A percentile compares a stretch with the other conserved stretches of the same genome.
phyloP scores from a whole-genome alignment of 2,329 filamentous ascomycete genomes.

The Fonsecaea pugnacius region DNA sequence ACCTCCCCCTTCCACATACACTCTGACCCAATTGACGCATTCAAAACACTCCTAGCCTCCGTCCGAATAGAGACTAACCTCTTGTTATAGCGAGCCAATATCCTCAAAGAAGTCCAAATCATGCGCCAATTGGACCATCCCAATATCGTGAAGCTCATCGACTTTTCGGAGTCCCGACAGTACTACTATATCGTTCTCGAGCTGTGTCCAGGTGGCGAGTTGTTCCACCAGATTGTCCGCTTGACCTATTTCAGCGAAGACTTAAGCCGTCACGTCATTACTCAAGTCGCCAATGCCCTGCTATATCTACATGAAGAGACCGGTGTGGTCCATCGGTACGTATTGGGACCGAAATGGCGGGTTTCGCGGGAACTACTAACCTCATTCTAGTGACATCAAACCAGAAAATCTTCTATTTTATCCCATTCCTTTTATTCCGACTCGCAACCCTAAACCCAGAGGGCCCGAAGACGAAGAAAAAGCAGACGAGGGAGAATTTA shows the following conservation, averaged over 20 bases:
- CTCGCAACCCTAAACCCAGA: slow-evolving; percentile 77
- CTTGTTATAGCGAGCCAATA: slow-evolving; percentile 78
- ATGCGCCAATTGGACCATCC: slow-evolving; percentile 97
- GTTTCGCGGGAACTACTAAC: background rate
- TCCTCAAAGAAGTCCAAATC: slow-evolving; percentile 97
- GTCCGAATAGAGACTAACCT: slow-evolving; percentile 38
- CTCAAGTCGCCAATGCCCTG: slow-evolving; percentile 90
- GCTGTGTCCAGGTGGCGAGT: slow-evolving; percentile 89
- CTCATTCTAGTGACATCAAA: slow-evolving; percentile 79
- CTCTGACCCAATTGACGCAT: slow-evolving; percentile 5
- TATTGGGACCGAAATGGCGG: slow-evolving; percentile 24
- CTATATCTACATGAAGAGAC: slow-evolving; percentile 93
- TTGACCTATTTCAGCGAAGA: slow-evolving; percentile 99
- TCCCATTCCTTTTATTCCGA: slow-evolving; percentile 78
- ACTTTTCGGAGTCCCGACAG: slow-evolving; percentile 89
- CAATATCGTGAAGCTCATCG: slow-evolving; percentile 90
- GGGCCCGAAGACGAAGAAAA: slow-evolving; percentile 95
- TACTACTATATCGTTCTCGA: slow-evolving; percentile 99
- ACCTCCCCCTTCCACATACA: slow-evolving; percentile 28
- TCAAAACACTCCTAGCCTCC: slow-evolving; percentile 33
- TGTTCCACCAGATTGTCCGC: slow-evolving; percentile 98
- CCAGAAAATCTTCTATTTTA: slow-evolving; percentile 93
- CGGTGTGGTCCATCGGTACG: slow-evolving; percentile 95
- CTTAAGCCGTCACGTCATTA: slow-evolving; percentile 89
- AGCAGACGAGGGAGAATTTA: slow-evolving; percentile 92